Percentiles rank a stretch among this genome's conserved stretches.
Evolutionary conservation across 2,329 filamentous ascomycete species (phyloP).

Genomic region (Microsporum ferrugineum): DNA sequence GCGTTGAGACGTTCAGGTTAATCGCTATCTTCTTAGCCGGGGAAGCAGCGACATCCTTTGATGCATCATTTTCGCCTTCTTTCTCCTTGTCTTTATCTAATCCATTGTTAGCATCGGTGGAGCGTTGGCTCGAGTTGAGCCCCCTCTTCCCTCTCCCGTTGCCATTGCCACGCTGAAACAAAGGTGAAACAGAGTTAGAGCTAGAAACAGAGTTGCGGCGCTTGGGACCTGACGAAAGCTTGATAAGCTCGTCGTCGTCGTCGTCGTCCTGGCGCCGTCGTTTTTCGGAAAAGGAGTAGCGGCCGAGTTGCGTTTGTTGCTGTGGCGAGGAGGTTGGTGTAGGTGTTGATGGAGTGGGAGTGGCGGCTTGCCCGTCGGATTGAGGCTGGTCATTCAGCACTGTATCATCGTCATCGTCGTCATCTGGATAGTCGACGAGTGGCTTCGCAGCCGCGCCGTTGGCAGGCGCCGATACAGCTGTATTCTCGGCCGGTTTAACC

Average conservation of each 20-base stretch:
- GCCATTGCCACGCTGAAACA: constrained; percentile 1
- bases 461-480: constrained; percentile 22
- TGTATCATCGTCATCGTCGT: constrained; percentile 59
- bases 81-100: constrained; percentile 13
- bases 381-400: constrained; percentile 38
- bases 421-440: constrained; percentile 85
- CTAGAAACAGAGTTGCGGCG: constrained; percentile 32
- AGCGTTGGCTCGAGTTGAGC: not conserved
- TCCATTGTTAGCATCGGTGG: constrained; percentile 8
- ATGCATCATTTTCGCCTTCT: constrained; percentile 9
- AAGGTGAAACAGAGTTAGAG: constrained; percentile 16
- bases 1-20: constrained; percentile 23
- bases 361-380: constrained; percentile 12
- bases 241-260: constrained; percentile 83
- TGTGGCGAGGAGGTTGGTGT: constrained; percentile 20
- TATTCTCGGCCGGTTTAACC: constrained; percentile 21
- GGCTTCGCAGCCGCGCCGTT: constrained; percentile 58
- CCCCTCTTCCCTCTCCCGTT: not conserved
- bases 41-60: constrained; percentile 12
- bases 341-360: constrained; percentile 11
- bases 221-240: constrained; percentile 50
- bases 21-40: constrained; percentile 31
- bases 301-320: constrained; percentile 7
- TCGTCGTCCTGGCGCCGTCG: constrained; percentile 76
- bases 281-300: constrained; percentile 54